Evolutionary conservation across 805 yeast genomes (phyloP), one percentile per base, ranked within the genome.

Genomic region (Candida easanensis): DNA sequence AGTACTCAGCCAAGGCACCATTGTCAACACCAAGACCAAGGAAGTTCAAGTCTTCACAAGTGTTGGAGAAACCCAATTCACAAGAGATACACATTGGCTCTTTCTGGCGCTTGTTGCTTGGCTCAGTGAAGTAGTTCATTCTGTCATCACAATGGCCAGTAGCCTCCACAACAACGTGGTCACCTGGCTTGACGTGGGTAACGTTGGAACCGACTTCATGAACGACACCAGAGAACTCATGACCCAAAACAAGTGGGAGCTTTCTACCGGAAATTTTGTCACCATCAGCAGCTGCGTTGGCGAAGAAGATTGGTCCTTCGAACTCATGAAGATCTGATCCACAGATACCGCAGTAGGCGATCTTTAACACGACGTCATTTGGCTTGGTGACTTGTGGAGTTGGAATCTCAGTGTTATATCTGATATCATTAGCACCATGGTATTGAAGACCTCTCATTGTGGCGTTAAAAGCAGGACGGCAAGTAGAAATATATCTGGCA

Each of bases 261-360:
- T 74, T 76, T 39, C 52, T 52, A 17, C 62, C 61, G 23, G 53
- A 46, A 44, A 58, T 55, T 32, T 43, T 50, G 32, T 58, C 62
- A 33, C 62, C 62, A 1, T 31, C 27, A 18, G 69, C 68, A 33
- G 61, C 68, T 45, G 70, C 66, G n/a, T 73, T 73, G 61, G 75
- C 73, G 49, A 80, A 78, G 42, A 78, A 76, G 15, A 84, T 84
- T 2, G 84, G 87, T 19, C 74, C 80, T 38, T 69, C 63, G 49
- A 67, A 80, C 58, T 82, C 80, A 49, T 79, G 84, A 16, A 79
- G 60, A 57, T 79, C 85, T 0, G 81, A 66, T 26, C 85, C 84
- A 54, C 84, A 79, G 36, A 66, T 56, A 32, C 85, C 85, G 51
- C 83, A 77, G 54, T 62, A 76, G 14, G 70, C 66, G 16, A 74